Evolutionary conservation across 2,329 filamentous ascomycete species (phyloP), one percentile per base, ranked within the genome.

Genomic region (Beauveria sp.): DNA sequence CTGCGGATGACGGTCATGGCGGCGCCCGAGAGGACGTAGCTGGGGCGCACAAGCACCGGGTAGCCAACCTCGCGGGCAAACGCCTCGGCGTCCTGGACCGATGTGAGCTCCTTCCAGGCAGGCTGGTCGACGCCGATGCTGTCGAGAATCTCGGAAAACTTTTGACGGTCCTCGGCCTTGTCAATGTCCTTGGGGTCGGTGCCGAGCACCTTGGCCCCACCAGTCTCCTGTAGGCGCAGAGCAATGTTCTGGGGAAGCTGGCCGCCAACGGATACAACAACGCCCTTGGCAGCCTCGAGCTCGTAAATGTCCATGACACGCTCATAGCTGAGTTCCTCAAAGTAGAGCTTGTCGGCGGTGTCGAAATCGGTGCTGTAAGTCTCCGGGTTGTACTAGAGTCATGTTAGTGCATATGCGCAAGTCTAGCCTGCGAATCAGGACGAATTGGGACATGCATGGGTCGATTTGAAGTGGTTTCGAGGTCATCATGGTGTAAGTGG

Each of bases 301-400:
- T 98, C 95, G 74, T 97, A 97, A 66, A 98, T 98, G 74, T 99
- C 95, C 91, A 98, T 96, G 10, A 98, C 93, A 72, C 93, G 88
- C 79, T 98, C 95, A 73, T 97, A 98, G 75, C 89, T 95, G 60
- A 98, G 78, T 76, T 99, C 95, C 69, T 98, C 95, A 66, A 99
- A 99, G 78, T 98, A 99, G 5, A 99, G 84, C 70, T 87, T 91
- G 69, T 98, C 93, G 9, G 92, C 91, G 10, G 85, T 86, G 68
- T 99, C 95, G 72, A 88, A 93, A 75, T 98, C 95, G 0, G 93
- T 97, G 60, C 72, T 79, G 63, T 85, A 86, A 0, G 92, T 96
- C 70, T 96, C 91, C 0, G 90, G 90, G 69, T 95, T 93, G 69
- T 86, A 89, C 77, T 70, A 6, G 3, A 30, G 2, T 63, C 57